Base-by-base conservation (phyloP, 495 filamentous ascomycete genomes). In the Sordaria brevicollis region DNA sequence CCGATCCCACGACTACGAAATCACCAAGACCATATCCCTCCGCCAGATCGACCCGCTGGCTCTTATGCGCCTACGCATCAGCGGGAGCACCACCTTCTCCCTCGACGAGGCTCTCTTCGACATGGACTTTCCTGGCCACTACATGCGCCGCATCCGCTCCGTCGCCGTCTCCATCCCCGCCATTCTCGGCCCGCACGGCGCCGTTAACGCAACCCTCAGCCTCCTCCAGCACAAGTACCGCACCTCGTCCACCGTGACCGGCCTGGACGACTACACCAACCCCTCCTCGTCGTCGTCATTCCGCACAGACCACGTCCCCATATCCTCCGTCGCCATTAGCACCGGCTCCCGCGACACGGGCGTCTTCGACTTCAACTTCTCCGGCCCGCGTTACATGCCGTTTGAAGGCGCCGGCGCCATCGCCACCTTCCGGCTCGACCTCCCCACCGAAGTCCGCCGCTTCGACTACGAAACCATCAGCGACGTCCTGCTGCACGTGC, bases 81-180 rank as follows among this genome's bases (percentile, higher is more conserved):
- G 34, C 1, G 78, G 80, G 21, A 39, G 4, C 10, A 35, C 49
- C 8, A 38, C 69, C 34, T 75, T 79, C 35, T 34, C 36, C 13
- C 25, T 83, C 3, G 75, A 78, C 5, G 81, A 82, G 72, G 35
- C 78, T 2, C 68, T 81, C 0, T 82, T 81, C 66, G 82, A 84
- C 68, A 65, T 82, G 29, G 82, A 84, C 73, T 81, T 79, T 66
- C 82, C 82, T 9, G 81, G 82, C 17, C 81, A 84, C 72, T 83
- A 79, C 75, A 67, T 43, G n/a, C 80, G 81, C 0, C 74, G 78
- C 8, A 80, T 82, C 71, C 69, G 69, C 35, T 65, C 72, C 25
- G 71, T 78, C 2, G 3, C 68, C 3, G 15, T 78, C 8, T 39
- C 70, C n/a, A 72, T 72, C 41, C 77, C 77, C 4, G 77, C 73